Evolutionary conservation across 2,329 filamentous ascomycete genomes (phyloP).

Genomic region (Arthrobotrys sphaeroides): DNA sequence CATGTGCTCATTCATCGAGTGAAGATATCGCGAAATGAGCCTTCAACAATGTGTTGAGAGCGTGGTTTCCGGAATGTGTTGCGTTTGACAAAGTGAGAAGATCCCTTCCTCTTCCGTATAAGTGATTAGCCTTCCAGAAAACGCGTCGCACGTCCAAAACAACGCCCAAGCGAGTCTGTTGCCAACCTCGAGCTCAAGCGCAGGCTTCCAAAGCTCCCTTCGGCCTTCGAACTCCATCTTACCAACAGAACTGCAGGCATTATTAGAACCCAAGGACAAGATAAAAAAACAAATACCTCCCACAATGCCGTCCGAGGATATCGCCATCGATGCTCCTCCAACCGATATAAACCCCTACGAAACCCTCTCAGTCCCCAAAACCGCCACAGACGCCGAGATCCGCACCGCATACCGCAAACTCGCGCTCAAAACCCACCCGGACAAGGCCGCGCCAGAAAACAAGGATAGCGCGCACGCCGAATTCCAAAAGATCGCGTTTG

Average conservation of each 20-base stretch:
- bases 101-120: constrained; percentile 11
- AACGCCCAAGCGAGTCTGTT: constrained; percentile 17
- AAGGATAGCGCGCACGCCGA: constrained; percentile 78
- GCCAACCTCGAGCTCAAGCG: not conserved
- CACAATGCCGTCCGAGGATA: constrained; percentile 46
- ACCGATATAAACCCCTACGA: constrained; percentile 80
- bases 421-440: constrained; percentile 86
- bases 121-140: constrained; percentile 29
- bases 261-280: too few species aligned
- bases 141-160: constrained; percentile 26
- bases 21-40: not conserved
- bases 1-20: not conserved
- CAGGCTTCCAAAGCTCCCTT: constrained; percentile 9
- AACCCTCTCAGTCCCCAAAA: constrained; percentile 75
- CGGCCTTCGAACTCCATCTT: not conserved
- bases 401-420: constrained; percentile 91
- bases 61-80: constrained; percentile 4
- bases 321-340: constrained; percentile 62
- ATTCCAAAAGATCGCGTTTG: constrained; percentile 92
- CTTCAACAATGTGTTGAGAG: constrained; percentile 2
- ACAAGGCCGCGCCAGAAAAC: constrained; percentile 76
- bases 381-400: constrained; percentile 79
- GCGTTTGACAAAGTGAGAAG: not conserved
- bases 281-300: not conserved
- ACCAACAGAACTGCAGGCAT: not conserved